Evolutionary conservation across 1,284 basidiomycete species (phyloP).

Genomic region (Anthracocystis setariae): DNA sequence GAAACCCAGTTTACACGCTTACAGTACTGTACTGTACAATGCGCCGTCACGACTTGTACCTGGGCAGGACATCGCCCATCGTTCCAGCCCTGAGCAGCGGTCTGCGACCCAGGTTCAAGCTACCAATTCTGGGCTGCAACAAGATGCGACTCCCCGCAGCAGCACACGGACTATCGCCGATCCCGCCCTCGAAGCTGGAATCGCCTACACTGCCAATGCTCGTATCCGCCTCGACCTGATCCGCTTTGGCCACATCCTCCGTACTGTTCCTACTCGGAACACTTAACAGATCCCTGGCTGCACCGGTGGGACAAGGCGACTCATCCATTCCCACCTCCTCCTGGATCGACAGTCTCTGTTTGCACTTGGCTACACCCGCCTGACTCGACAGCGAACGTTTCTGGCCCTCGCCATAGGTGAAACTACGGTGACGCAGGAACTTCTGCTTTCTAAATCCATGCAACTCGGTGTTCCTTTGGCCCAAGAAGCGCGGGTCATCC

Average conservation of each 20-base stretch:
- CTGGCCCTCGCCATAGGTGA: slow-evolving; percentile 60
- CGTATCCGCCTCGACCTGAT: slow-evolving; percentile 25
- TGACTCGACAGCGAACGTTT: slow-evolving; percentile 8
- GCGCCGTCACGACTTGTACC: slow-evolving; percentile 1
- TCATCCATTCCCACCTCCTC: slow-evolving; percentile 50
- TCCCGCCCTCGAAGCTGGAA: slow-evolving; percentile 59
- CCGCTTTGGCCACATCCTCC: not conserved
- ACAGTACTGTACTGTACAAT: no score
- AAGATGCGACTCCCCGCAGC: slow-evolving; percentile 39
- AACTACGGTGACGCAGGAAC: slow-evolving; percentile 68
- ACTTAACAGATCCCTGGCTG: no score
- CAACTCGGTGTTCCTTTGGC: slow-evolving; percentile 82
- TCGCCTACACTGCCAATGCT: slow-evolving; percentile 61
- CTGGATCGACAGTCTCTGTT: slow-evolving; percentile 26
- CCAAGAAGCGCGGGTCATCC: slow-evolving; percentile 87
- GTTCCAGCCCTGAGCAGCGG: slow-evolving; percentile 44
- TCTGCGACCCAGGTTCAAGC: slow-evolving; percentile 33
- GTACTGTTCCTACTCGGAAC: not conserved
- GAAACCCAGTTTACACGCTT: no score
- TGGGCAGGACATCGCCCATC: slow-evolving; percentile 34
- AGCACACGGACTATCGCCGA: slow-evolving; percentile 58
- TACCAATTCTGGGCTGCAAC: slow-evolving; percentile 25
- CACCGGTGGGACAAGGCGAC: slow-evolving; percentile 24
- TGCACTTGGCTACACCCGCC: not conserved
- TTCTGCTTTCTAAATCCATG: slow-evolving; percentile 83